Base-by-base conservation (phyloP, 1,284 basidiomycete genomes). In the Cutaneotrichosporon mucoides region DNA sequence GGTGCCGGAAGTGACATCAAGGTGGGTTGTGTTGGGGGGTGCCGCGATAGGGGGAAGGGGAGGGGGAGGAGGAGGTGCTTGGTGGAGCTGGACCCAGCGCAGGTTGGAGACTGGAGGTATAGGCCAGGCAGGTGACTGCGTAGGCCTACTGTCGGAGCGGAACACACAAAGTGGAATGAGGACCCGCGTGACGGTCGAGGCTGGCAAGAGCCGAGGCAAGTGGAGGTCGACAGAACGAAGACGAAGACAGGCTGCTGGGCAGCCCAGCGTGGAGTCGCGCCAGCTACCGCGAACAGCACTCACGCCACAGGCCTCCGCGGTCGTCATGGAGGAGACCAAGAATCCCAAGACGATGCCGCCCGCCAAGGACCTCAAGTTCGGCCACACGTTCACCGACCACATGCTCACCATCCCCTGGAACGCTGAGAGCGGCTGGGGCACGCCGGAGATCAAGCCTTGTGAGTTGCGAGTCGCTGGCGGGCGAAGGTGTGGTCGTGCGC, bases 341-440 rank as follows among this genome's bases (percentile, higher is more conserved):
- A 79, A 77, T 7, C 77, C 79, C 16, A 79, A 79, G 62, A 61
- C 66, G 12, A 66, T 73, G 46, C 78, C 80, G 6, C 71, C 79
- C 0, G 66, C 75, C 8, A 72, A 74, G 4, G 72, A 76, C 47
- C 76, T 84, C 51, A 73, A 79, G 16, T 84, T 84, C 61, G 83
- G 83, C 7, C 76, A 79, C 57, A 82, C 80, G 33, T 84, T 84
- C 61, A 92, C 92, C 36, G 92, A 97, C 78, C 94, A 97, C 78
- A 97, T 97, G 93, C 80, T 97, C 50, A 84, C 83, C 44, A 84
- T 95, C 63, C 86, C 87, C 11, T 97, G 93, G 93, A 82, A 83
- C 57, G 79, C 81, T 16, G 71, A 79, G 8, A 80, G 80, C 15
- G 93, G 93, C 12, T 97, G 94, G 93, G 88, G 85, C 33, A 78